Evolutionary conservation across 2,329 filamentous ascomycete genomes (phyloP).

Genomic region (Sclerotinia trifoliorum): DNA sequence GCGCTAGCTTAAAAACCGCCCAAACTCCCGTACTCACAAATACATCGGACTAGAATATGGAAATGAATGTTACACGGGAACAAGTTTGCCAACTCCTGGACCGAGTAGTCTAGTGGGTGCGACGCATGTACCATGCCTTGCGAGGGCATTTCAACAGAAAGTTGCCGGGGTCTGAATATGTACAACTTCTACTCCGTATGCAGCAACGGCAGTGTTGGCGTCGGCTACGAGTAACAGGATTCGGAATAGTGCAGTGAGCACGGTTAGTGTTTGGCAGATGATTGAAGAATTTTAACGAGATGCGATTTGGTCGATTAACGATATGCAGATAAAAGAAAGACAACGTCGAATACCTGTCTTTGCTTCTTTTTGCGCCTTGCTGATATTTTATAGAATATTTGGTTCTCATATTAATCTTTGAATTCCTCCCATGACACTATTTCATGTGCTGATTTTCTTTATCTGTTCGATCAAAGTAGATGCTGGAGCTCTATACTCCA

Average conservation of each 20-base stretch:
- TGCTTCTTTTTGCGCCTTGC: not conserved
- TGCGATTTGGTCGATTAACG: not conserved
- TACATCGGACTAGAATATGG: conserved; percentile 42
- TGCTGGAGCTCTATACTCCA: not conserved
- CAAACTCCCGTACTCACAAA: conserved; percentile 36
- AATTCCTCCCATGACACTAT: not conserved
- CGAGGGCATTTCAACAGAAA: conserved; percentile 30
- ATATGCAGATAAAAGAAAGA: not conserved
- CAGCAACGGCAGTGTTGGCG: conserved; percentile 25
- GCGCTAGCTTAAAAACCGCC: conserved; percentile 37
- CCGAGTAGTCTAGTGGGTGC: conserved; percentile 22
- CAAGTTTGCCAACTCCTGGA: conserved; percentile 27
- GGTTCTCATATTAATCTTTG: not conserved
- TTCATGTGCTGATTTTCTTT: not conserved
- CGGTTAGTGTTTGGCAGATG: not conserved
- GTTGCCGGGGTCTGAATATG: conserved; percentile 40
- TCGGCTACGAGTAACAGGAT: not conserved
- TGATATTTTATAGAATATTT: not conserved
- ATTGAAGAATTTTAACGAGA: not conserved
- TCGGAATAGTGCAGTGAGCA: conserved; percentile 5
- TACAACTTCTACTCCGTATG: conserved; percentile 40
- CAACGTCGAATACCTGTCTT: not conserved
- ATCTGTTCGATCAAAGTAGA: not conserved
- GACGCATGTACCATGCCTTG: conserved; percentile 27
- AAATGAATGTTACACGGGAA: conserved; percentile 41